Evolutionary conservation across 2,329 filamentous ascomycete species (phyloP), one percentile per base, ranked within the genome.

Genomic region (Ophiocordyceps camponoti-floridani): DNA sequence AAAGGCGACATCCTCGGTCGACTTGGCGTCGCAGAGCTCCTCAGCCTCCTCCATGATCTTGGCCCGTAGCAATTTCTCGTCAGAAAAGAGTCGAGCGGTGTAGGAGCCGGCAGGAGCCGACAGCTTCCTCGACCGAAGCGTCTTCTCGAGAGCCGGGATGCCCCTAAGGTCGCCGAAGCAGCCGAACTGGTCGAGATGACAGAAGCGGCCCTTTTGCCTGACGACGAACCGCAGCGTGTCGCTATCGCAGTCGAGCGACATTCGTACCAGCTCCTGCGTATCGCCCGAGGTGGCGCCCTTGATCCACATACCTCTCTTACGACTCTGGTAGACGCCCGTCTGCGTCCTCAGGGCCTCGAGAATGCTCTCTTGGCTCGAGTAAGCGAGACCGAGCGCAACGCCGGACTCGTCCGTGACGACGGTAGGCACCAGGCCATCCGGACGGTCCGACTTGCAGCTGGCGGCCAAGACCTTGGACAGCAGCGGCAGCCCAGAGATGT

Each of bases 1-100:
- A 50, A 94, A 94, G 2, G 91, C 86, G 49, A 94, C 75, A 13
- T 96, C 84, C 49, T 88, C 73, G 48, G 84, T 82, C 0, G 78
- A 80, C 51, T 78, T 79, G 14, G 91, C 89, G 50, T 91, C 79
- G 57, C 89, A 95, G 40, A 98, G 72, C 65, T 98, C 91, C 56
- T 93, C 84, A 0, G 91, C 91, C 62, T 98, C 91, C 62, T 98
- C 91, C 79, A 96, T 93, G 46, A 98, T 95, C 71, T 98, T 98
- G 3, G 91, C 91, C 40, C 84, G 75, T 45, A 95, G 66, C 45
- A 98, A 73, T 60, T 93, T 88, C 53, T 85, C 77, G 50, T 98
- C 91, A 16, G 82, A 88, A 69, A 96, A 98, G 1, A 98, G 69
- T 31, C 89, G 74, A 16, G 87, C 85, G 4, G 91, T 98, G 62